Evolutionary conservation across 495 filamentous ascomycete genomes (phyloP).

Genomic region (Chaetomidium leptoderma): DNA sequence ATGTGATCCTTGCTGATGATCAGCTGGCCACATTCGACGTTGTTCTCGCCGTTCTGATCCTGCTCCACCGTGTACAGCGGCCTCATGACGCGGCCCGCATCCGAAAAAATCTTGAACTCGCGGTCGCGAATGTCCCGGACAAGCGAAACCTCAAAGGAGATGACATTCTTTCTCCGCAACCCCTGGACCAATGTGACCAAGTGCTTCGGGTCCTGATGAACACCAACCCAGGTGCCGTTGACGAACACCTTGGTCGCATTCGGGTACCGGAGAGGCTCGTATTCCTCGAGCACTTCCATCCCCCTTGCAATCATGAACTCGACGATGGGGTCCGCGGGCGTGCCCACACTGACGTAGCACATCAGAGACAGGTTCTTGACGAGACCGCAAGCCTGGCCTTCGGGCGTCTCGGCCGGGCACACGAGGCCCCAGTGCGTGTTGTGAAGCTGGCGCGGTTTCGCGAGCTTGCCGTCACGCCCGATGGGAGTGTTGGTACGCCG

Average conservation of each 20-base stretch:
- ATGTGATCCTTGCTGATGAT: constrained; percentile 81
- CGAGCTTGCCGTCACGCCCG: constrained; percentile 95
- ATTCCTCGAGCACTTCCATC: constrained; percentile 96
- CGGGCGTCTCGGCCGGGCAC: constrained; percentile 94
- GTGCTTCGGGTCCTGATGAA: constrained; percentile 75
- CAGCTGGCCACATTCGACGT: constrained; percentile 69
- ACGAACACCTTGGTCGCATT: constrained; percentile 97
- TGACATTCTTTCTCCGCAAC: constrained; percentile 70
- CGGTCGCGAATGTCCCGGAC: constrained; percentile 92
- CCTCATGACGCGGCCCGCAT: constrained; percentile 89
- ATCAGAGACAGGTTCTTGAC: constrained; percentile 98
- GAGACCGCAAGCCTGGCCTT: constrained; percentile 96
- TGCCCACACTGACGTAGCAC: constrained; percentile 95
- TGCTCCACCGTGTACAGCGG: constrained; percentile 78
- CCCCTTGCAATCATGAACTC: constrained; percentile 91
- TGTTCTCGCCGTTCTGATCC: constrained; percentile 64
- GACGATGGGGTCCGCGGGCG: constrained; percentile 79
- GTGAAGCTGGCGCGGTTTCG: constrained; percentile 94
- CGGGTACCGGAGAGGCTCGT: constrained; percentile 80
- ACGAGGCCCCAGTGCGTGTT: constrained; percentile 99
- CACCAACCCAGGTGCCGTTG: constrained; percentile 95
- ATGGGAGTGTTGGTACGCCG: constrained; percentile 96
- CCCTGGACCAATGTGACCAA: constrained; percentile 71
- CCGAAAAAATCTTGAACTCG: constrained; percentile 98
- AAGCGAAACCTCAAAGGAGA: constrained; percentile 85